A percentile compares a stretch with the other conserved stretches of the same genome.
Conservation (phyloP, 306 rosid genomes). For the Castanopsis chinensis region DNA sequence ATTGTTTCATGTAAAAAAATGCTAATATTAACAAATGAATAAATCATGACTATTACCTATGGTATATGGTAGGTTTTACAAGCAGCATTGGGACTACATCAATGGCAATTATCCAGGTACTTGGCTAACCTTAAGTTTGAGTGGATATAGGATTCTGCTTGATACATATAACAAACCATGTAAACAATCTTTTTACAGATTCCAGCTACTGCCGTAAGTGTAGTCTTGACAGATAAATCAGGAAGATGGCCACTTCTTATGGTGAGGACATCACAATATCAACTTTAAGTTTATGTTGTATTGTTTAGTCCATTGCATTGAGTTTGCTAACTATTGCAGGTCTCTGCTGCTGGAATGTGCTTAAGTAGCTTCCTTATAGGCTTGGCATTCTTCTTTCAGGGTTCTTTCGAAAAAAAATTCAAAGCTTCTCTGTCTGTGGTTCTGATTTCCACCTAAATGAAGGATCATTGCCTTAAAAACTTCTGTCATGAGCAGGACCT, state of each 20-base stretch:
- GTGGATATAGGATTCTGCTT: conserved; percentile 16
- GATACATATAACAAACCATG: not conserved
- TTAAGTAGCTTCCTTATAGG: conserved; percentile 58
- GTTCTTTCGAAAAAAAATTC: not conserved
- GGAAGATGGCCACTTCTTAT: conserved; percentile 70
- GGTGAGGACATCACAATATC: conserved; percentile 29
- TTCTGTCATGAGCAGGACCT: not conserved
- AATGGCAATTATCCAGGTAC: conserved; percentile 73
- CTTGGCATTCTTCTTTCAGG: conserved; percentile 61
- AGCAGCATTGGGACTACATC: conserved; percentile 72
- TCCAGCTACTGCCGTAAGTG: conserved; percentile 60
- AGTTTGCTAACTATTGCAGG: conserved; percentile 23
- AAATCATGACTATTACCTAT: not conserved
- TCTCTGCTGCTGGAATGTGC: conserved; percentile 76
- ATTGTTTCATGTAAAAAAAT: not conserved
- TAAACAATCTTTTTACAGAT: conserved; percentile 34
- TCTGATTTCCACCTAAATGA: not conserved
- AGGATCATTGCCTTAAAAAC: not conserved
- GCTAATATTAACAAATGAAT: not conserved
- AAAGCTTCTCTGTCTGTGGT: not conserved
- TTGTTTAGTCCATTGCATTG: not conserved
- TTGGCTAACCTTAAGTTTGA: conserved; percentile 3
- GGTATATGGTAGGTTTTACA: conserved; percentile 63
- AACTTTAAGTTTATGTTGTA: not conserved
- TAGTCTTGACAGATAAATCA: conserved; percentile 53